Conservation (phyloP, 2,329 filamentous ascomycete genomes). For the Sclerotinia glacialis region DNA sequence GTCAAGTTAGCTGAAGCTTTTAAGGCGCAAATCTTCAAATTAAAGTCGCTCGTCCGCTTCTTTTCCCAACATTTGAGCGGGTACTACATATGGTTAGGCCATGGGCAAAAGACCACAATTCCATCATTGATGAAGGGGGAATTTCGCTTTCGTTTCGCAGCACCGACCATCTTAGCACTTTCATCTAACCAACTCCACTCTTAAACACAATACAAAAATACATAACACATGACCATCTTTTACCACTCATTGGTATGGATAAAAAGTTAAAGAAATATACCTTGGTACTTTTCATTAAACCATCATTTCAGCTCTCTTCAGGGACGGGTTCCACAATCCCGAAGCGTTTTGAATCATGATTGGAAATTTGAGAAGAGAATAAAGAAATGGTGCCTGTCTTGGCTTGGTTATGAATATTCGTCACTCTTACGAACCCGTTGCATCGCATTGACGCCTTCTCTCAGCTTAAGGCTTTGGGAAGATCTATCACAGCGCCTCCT, state of each 20-base stretch:
- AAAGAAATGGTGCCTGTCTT: neutral
- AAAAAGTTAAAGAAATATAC: neutral
- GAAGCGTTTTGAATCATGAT: constrained; percentile 4
- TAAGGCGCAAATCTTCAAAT: constrained; percentile 11
- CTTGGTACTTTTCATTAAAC: constrained; percentile 1
- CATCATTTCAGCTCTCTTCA: constrained; percentile 16
- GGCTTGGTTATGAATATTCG: neutral
- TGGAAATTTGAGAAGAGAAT: neutral
- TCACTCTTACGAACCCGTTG: constrained; percentile 18
- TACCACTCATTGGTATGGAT: neutral
- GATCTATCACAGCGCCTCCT: neutral
- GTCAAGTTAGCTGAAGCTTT: neutral
- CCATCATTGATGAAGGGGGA: constrained; percentile 15
- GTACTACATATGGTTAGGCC: neutral
- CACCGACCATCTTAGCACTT: too few species aligned
- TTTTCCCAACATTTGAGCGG: neutral
- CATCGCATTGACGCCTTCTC: constrained; percentile 19
- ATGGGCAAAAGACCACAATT: neutral
- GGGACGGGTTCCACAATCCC: constrained; percentile 12
- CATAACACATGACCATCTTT: constrained; percentile 6
- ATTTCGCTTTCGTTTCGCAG: constrained; percentile 18
- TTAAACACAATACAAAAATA: neutral
- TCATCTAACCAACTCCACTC: constrained; percentile 14
- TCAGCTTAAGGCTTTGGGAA: neutral
- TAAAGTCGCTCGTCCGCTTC: constrained; percentile 8